A percentile compares a stretch with the other conserved stretches of the same genome.
These are phyloP conservation scores for Limonium bicolor DNA, from an alignment of 148 eudicot genomes.

Conservation along the genomic window DNA sequence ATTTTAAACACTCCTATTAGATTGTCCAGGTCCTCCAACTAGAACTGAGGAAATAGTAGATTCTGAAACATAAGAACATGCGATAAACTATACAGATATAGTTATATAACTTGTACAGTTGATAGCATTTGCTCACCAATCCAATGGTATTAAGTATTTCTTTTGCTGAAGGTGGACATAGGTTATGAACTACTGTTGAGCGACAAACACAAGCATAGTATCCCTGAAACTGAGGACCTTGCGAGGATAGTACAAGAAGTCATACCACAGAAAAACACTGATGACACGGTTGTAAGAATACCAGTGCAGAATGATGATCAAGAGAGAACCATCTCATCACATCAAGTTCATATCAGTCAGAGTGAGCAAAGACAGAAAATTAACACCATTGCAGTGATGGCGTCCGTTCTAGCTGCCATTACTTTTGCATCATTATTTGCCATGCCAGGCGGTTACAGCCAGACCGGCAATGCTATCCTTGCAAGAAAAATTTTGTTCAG, in stretches of 20 bases:
- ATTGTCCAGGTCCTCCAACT: not conserved
- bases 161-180: conserved; percentile 10
- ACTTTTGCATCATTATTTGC: conserved; percentile 24
- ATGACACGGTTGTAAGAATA: no score
- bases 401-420: conserved; percentile 20
- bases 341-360: no score
- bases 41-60: not conserved
- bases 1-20: not conserved
- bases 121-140: not conserved
- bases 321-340: no score
- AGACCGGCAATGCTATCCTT: conserved; percentile 11
- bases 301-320: no score
- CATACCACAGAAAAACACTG: conserved; percentile 6
- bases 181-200: conserved; percentile 26
- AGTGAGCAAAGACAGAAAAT: no score
- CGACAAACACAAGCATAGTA: conserved; percentile 7
- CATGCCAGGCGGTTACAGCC: conserved; percentile 16
- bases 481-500: conserved; percentile 13
- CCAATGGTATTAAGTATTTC: conserved; percentile 6
- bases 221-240: not conserved
- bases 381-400: conserved; percentile 23
- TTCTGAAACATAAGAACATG: not conserved
- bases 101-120: not conserved
- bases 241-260: conserved; percentile 3
- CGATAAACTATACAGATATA: not conserved